Conservation (phyloP, 2,329 filamentous ascomycete species). For the Teratosphaeria epicoccoides region DNA sequence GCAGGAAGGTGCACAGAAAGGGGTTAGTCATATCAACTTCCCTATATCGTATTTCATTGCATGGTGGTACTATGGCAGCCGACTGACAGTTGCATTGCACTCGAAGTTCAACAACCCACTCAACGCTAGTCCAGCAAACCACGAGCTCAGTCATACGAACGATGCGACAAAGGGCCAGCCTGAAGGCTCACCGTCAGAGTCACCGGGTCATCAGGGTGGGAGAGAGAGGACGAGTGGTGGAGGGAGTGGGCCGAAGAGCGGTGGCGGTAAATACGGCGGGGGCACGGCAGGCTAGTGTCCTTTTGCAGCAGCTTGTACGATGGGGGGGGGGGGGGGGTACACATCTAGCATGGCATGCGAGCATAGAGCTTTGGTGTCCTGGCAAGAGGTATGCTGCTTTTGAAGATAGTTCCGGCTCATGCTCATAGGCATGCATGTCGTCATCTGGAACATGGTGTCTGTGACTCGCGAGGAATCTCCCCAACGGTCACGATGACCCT, state of each 20-base stretch:
- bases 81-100: neutral
- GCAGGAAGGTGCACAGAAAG: conserved; percentile 21
- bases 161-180: conserved; percentile 32
- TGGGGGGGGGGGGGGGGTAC: neutral
- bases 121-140: conserved; percentile 51
- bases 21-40: neutral
- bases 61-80: neutral
- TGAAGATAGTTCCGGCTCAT: too few species aligned
- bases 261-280: conserved; percentile 19
- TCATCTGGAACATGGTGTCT: too few species aligned
- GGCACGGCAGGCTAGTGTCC: neutral
- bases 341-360: neutral
- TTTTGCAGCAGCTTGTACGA: neutral
- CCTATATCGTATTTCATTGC: neutral
- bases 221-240: conserved; percentile 16
- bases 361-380: neutral
- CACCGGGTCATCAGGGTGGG: conserved; percentile 20
- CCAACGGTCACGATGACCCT: too few species aligned
- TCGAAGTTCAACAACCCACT: conserved; percentile 37
- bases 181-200: conserved; percentile 26
- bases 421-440: too few species aligned
- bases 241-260: conserved; percentile 19
- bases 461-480: too few species aligned
- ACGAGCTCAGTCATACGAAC: conserved; percentile 43
- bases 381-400: too few species aligned